phyloP scores from a whole-genome alignment of 805 yeast species.

The Saccharomycopsis sp. region DNA sequence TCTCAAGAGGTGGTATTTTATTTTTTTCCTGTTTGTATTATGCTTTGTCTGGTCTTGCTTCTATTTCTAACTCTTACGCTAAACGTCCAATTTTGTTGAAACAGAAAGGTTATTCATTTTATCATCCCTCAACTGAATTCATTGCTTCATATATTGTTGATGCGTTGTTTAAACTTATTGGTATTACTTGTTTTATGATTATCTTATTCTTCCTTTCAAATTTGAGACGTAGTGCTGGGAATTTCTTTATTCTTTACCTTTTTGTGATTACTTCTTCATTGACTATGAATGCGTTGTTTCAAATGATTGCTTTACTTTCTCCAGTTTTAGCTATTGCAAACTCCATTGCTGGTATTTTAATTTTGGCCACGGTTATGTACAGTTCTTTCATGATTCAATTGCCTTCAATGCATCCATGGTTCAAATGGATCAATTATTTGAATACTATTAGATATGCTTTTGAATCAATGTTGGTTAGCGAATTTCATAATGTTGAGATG shows the following conservation, averaged over 20 bases:
- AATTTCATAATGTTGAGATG: constrained; percentile 52
- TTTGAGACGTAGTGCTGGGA: constrained; percentile 42
- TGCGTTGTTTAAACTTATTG: constrained; percentile 51
- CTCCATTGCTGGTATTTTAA: constrained; percentile 48
- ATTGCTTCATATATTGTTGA: constrained; percentile 54
- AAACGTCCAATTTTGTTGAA: constrained; percentile 58
- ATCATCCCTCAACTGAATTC: constrained; percentile 70
- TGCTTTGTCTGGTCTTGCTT: constrained; percentile 41
- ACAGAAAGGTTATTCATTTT: constrained; percentile 65
- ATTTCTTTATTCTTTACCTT: constrained; percentile 45
- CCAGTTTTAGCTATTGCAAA: constrained; percentile 50
- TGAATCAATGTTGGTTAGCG: constrained; percentile 60
- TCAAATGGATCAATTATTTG: constrained; percentile 54
- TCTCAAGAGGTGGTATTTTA: constrained; percentile 55
- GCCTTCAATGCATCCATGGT: constrained; percentile 63
- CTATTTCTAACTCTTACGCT: constrained; percentile 36
- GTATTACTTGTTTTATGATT: constrained; percentile 39
- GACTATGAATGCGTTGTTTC: constrained; percentile 46
- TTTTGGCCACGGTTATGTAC: constrained; percentile 47
- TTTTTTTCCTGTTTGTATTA: constrained; percentile 54
- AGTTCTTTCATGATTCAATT: constrained; percentile 62
- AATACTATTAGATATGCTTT: constrained; percentile 53
- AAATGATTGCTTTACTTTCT: constrained; percentile 44
- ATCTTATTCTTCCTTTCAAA: constrained; percentile 52
- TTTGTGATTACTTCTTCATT: constrained; percentile 39